These are phyloP conservation scores for Aphanomyces stellatus DNA, from an alignment of 352 stramenopile species.

Conservation along the genomic window DNA sequence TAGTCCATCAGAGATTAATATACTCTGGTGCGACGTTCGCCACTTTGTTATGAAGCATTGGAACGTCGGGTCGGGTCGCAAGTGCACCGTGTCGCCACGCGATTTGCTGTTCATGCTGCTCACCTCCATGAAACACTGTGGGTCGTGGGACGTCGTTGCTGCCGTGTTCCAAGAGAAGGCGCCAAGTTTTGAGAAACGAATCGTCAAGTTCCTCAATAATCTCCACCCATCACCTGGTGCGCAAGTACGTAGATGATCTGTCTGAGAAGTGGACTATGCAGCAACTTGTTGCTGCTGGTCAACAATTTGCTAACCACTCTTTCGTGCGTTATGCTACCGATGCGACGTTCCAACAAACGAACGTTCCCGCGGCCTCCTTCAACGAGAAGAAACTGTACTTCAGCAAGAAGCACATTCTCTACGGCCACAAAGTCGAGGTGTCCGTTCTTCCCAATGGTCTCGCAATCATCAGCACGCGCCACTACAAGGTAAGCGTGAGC, in stretches of 20 bases:
- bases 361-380: constrained; percentile 1
- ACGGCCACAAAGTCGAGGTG: constrained; percentile 23
- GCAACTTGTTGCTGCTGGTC: background rate
- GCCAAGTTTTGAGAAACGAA: constrained; percentile 2
- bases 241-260: background rate
- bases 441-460: constrained; percentile 20
- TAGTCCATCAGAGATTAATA: background rate
- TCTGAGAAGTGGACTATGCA: background rate
- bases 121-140: background rate
- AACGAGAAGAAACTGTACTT: constrained; percentile 10
- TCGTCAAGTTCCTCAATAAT: background rate
- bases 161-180: background rate
- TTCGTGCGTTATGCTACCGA: constrained; percentile 19
- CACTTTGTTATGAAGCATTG: background rate
- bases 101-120: background rate
- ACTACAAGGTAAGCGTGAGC: background rate
- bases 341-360: constrained; percentile 23
- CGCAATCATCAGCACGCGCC: constrained; percentile 14
- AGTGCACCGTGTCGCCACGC: background rate
- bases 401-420: constrained; percentile 20
- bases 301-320: constrained; percentile 10
- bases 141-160: background rate
- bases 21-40: background rate
- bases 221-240: background rate
- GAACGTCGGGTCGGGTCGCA: background rate